Conservation (phyloP, 345 rosid genomes). For the Ceriops decandra region DNA sequence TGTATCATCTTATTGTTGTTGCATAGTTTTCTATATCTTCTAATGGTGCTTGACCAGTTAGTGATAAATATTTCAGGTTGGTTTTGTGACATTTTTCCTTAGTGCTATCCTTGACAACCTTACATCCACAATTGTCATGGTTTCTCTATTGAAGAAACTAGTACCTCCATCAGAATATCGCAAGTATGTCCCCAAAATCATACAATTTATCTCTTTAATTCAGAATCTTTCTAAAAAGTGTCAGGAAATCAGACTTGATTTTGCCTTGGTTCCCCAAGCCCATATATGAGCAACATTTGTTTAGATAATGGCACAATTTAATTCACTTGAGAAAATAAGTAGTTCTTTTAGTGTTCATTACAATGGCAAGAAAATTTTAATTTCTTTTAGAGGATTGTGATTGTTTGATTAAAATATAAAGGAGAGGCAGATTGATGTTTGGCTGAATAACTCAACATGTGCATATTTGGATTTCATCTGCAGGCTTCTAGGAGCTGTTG, state of each 20-base stretch:
- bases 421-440: background rate
- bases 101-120: constrained; percentile 89
- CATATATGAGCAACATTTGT: background rate
- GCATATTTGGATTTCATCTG: constrained; percentile 11
- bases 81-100: constrained; percentile 86
- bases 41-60: constrained; percentile 18
- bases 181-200: constrained; percentile 56
- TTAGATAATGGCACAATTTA: background rate
- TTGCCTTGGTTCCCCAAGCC: background rate
- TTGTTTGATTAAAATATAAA: background rate
- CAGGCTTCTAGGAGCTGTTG: constrained; percentile 93
- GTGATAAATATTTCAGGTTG: constrained; percentile 54
- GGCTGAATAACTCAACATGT: background rate
- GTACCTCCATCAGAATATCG: constrained; percentile 90
- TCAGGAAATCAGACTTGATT: background rate
- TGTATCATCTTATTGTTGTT: constrained; percentile 1
- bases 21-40: background rate
- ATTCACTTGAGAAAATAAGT: background rate
- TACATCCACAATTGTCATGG: constrained; percentile 96
- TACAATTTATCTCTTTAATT: background rate
- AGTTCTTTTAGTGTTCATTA: background rate
- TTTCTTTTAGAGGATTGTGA: no score
- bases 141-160: constrained; percentile 81
- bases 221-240: constrained; percentile 1
- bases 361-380: background rate